These are phyloP conservation scores for Talaromyces rugulosus DNA, from an alignment of 2,329 filamentous ascomycete genomes.

Conservation along the genomic window DNA sequence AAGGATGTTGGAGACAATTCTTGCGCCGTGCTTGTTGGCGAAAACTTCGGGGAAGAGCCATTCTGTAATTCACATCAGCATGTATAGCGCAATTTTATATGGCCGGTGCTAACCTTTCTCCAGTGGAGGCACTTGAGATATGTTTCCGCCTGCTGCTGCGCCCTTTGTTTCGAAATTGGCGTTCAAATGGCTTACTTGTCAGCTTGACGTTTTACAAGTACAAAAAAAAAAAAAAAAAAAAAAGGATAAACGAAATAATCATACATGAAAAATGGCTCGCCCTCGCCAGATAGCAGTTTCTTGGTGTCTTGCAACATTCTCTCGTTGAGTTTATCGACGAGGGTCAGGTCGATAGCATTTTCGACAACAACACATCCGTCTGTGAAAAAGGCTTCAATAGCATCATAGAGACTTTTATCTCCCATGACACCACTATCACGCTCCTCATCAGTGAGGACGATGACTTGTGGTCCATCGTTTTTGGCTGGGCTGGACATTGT, in stretches of 20 bases:
- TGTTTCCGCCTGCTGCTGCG: slow-evolving; percentile 3
- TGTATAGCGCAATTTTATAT: not conserved
- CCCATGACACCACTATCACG: slow-evolving; percentile 5
- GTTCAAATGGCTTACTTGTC: not conserved
- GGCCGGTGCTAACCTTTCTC: not conserved
- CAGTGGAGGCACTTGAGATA: slow-evolving; percentile 6
- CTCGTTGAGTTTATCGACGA: slow-evolving; percentile 5
- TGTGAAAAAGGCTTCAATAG: slow-evolving; percentile 6
- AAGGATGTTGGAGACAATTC: slow-evolving; percentile 5
- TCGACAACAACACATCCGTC: slow-evolving; percentile 4
- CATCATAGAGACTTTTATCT: slow-evolving; percentile 4
- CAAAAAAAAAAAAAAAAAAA: not conserved
- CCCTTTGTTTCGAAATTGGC: slow-evolving; percentile 3
- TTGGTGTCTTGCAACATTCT: slow-evolving; percentile 8
- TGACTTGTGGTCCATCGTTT: not conserved
- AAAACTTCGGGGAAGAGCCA: slow-evolving; percentile 5
- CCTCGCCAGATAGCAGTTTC: not conserved
- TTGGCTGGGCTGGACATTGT: not conserved
- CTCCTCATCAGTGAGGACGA: slow-evolving; percentile 1
- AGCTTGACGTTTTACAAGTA: not conserved
- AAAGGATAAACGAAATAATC: not conserved
- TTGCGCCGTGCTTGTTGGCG: slow-evolving; percentile 5
- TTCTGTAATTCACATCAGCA: not conserved
- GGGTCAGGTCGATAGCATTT: slow-evolving; percentile 1
- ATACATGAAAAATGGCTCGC: not conserved